These are phyloP conservation scores for Pelargonium myrrhifolium DNA, from an alignment of 441 rosid species.

Conservation along the genomic window DNA sequence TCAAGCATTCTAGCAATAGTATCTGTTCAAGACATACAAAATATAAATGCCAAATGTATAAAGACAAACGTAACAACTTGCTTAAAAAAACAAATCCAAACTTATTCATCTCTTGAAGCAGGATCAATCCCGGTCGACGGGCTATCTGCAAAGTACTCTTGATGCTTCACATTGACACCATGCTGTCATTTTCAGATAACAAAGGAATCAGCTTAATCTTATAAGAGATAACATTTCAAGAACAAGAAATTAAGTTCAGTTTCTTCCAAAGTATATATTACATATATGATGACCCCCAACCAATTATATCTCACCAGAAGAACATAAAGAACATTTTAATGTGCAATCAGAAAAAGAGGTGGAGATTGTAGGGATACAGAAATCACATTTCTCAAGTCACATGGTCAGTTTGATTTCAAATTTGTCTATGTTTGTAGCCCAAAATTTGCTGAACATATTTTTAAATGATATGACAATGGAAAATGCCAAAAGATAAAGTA, in stretches of 20 bases:
- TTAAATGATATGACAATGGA: too few relatives aligned
- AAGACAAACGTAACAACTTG: neutral
- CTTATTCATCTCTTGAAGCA: conserved; percentile 64
- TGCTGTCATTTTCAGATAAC: conserved; percentile 36
- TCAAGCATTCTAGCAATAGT: neutral
- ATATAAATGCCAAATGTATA: neutral
- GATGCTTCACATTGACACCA: conserved; percentile 86
- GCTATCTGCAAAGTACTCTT: conserved; percentile 88
- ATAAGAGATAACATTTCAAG: neutral
- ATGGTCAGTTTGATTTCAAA: too few relatives aligned
- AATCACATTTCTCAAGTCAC: too few relatives aligned
- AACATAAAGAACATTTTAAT: too few relatives aligned
- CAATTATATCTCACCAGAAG: too few relatives aligned
- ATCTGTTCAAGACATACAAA: neutral
- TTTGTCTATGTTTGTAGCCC: too few relatives aligned
- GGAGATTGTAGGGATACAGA: too few relatives aligned
- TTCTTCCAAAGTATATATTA: too few relatives aligned
- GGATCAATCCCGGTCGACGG: conserved; percentile 78
- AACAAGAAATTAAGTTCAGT: neutral
- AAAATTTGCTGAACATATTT: too few relatives aligned
- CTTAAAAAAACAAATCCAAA: neutral
- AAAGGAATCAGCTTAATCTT: neutral
- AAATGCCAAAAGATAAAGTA: too few relatives aligned
- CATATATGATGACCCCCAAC: too few relatives aligned
- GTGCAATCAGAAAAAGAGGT: too few relatives aligned